phyloP scores from a whole-genome alignment of 345 rosid genomes.

The Salix dunnii region DNA sequence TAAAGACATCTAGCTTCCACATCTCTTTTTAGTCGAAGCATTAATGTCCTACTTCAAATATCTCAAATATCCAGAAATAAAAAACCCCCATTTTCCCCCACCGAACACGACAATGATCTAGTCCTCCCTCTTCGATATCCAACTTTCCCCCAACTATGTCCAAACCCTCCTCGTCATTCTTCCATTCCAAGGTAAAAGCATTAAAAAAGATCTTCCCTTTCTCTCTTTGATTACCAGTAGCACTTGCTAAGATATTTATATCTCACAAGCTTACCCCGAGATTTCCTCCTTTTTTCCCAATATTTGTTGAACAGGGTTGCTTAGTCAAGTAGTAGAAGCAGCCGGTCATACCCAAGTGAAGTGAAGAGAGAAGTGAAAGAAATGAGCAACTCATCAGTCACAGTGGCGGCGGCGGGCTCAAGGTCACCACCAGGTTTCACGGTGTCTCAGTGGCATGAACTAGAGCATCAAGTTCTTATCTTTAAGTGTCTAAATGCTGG shows the following conservation, averaged over 20 bases:
- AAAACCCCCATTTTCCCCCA: neutral
- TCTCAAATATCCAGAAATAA: neutral
- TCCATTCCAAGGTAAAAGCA: neutral
- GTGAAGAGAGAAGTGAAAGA: neutral
- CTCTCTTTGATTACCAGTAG: neutral
- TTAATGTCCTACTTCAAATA: neutral
- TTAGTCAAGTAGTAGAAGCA: neutral
- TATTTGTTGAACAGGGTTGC: neutral
- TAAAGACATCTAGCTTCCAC: neutral
- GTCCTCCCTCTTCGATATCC: neutral
- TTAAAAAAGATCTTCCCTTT: neutral
- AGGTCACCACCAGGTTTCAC: constrained; percentile 31
- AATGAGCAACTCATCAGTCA: constrained; percentile 1
- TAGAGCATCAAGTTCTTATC: constrained; percentile 86
- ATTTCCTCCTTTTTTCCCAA: neutral
- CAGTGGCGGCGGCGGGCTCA: constrained; percentile 2
- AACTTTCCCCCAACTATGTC: neutral
- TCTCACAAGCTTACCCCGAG: neutral
- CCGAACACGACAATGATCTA: neutral
- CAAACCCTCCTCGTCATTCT: neutral
- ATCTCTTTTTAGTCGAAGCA: neutral
- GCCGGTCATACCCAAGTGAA: neutral
- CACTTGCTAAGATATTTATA: neutral
- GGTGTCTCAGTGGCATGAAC: constrained; percentile 72
- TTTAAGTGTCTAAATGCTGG: constrained; percentile 76